phyloP scores from a whole-genome alignment of 2,329 filamentous ascomycete genomes.

The Arthrobotrys conoides region DNA sequence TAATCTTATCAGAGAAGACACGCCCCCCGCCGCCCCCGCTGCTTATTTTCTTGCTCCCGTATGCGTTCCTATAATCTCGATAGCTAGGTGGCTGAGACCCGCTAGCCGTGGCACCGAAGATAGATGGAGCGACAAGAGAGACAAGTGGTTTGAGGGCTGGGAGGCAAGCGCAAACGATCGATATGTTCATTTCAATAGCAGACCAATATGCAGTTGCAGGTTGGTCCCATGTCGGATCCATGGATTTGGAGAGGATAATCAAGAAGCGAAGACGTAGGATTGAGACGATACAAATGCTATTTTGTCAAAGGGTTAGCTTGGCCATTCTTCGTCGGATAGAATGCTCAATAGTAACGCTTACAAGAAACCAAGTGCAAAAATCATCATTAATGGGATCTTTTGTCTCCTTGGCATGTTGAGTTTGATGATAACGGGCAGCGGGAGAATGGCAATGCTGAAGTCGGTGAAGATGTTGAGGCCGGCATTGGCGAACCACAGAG shows the following conservation, averaged over 20 bases:
- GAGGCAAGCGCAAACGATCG: slow-evolving; percentile 67
- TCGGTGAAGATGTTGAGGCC: slow-evolving; percentile 64
- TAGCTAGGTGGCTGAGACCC: slow-evolving; percentile 52
- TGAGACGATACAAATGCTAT: slow-evolving; percentile 53
- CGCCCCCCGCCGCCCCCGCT: slow-evolving; percentile 24
- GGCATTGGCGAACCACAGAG: slow-evolving; percentile 64
- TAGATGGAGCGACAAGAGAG: slow-evolving; percentile 43
- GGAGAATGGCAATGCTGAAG: slow-evolving; percentile 65
- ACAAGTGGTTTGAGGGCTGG: slow-evolving; percentile 66
- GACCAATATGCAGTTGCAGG: slow-evolving; percentile 66
- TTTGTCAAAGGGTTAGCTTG: background rate
- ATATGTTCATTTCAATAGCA: slow-evolving; percentile 67
- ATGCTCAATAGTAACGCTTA: slow-evolving; percentile 57
- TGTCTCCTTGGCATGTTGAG: slow-evolving; percentile 68
- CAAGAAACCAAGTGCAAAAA: slow-evolving; percentile 69
- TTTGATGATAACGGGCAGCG: slow-evolving; percentile 69
- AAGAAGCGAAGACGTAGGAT: slow-evolving; percentile 54
- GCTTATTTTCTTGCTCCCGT: slow-evolving; percentile 44
- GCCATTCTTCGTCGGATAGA: background rate
- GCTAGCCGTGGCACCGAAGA: slow-evolving; percentile 28
- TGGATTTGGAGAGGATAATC: slow-evolving; percentile 52
- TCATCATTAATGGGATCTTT: slow-evolving; percentile 68
- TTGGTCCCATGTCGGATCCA: slow-evolving; percentile 57
- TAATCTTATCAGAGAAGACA: slow-evolving; percentile 43
- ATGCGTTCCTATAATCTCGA: slow-evolving; percentile 41